Conservation (phyloP, 345 rosid species). For the Melastoma malabathricum region DNA sequence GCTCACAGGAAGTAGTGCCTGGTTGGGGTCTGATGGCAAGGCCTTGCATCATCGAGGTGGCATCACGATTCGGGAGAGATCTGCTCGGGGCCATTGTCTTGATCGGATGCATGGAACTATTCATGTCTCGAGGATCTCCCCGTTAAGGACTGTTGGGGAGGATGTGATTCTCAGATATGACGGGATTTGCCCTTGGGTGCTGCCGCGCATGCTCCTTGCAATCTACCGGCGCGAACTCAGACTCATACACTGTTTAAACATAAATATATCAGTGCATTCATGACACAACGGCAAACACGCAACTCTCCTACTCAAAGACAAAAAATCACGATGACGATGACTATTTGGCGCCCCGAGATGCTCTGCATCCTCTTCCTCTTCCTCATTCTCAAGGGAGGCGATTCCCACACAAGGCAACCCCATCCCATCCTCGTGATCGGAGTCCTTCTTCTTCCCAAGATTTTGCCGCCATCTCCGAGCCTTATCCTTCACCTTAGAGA, state of each 20-base stretch:
- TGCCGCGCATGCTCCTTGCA: conserved; percentile 19
- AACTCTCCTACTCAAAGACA: background rate
- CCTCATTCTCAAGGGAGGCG: conserved; percentile 27
- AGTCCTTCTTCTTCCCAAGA: too few species aligned
- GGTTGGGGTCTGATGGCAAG: conserved; percentile 19
- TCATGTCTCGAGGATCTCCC: background rate
- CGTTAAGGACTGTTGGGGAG: conserved; percentile 18
- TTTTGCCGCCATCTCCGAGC: background rate
- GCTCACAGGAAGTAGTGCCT: conserved; percentile 2
- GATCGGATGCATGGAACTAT: conserved; percentile 11
- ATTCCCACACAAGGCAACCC: conserved; percentile 7
- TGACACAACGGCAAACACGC: background rate
- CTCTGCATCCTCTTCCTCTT: conserved; percentile 41
- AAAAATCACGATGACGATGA: background rate
- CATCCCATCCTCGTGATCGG: too few species aligned
- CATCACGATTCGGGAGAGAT: conserved; percentile 15
- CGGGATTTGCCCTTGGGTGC: conserved; percentile 20
- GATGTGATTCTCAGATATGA: conserved; percentile 14
- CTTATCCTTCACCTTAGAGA: background rate
- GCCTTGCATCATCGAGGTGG: conserved; percentile 37
- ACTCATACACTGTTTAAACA: conserved; percentile 19
- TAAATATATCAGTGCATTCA: background rate
- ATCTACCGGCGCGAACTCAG: conserved; percentile 24
- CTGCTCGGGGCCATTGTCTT: conserved; percentile 24
- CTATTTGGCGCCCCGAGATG: conserved; percentile 71